Conservation (phyloP, 2,329 filamentous ascomycete genomes). For the Sphaerulina vaccinii region DNA sequence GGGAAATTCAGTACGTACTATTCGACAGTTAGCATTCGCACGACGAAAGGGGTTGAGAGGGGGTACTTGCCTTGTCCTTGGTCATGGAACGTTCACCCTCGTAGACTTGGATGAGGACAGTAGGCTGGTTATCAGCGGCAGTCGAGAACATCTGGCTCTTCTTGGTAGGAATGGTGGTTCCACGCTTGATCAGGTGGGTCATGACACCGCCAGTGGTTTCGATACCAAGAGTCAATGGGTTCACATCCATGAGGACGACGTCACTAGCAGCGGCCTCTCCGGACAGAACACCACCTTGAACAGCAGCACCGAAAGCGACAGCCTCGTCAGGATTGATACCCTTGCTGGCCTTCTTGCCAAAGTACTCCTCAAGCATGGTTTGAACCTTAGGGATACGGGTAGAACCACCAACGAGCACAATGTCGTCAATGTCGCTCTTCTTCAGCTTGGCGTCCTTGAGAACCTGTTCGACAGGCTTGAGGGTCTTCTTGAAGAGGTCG, state of each 20-base stretch:
- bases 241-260: conserved; percentile 91
- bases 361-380: conserved; percentile 91
- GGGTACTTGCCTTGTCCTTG: conserved; percentile 41
- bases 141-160: conserved; percentile 99
- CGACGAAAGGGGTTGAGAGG: not conserved
- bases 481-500: conserved; percentile 98
- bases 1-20: not conserved
- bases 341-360: conserved; percentile 98
- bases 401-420: conserved; percentile 96
- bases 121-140: conserved; percentile 95
- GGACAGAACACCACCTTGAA: conserved; percentile 92
- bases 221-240: conserved; percentile 94
- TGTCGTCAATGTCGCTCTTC: conserved; percentile 93
- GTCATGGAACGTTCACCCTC: conserved; percentile 77
- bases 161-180: conserved; percentile 98
- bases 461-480: conserved; percentile 98
- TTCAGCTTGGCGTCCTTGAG: conserved; percentile 97
- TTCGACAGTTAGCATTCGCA: not conserved
- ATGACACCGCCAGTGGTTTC: conserved; percentile 98
- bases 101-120: conserved; percentile 98
- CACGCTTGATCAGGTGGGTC: conserved; percentile 96
- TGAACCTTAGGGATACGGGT: conserved; percentile 99
- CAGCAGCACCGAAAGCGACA: conserved; percentile 94
- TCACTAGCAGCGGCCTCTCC: conserved; percentile 86
- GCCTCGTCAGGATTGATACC: conserved; percentile 99